Conservation (phyloP, 2,329 filamentous ascomycete species). For the Sporothrix pallida region DNA sequence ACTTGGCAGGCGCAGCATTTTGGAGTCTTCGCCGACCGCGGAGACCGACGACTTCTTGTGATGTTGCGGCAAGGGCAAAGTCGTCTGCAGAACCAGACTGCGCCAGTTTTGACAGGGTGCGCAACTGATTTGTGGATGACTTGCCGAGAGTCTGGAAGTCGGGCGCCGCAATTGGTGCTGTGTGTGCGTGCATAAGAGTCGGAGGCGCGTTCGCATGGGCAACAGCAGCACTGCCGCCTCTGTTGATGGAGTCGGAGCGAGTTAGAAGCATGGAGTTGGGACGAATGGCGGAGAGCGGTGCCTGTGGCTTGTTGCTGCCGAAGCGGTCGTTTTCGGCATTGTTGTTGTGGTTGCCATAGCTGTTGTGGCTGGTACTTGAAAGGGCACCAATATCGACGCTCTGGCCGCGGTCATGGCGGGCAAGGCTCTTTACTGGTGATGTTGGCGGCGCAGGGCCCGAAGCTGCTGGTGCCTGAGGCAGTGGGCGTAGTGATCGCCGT, state of each 20-base stretch:
- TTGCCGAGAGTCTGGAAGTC: conserved; percentile 83
- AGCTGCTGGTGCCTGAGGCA: conserved; percentile 67
- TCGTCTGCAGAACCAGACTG: conserved; percentile 77
- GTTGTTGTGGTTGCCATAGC: conserved; percentile 10
- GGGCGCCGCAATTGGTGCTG: conserved; percentile 63
- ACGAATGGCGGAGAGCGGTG: conserved; percentile 52
- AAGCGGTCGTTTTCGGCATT: conserved; percentile 32
- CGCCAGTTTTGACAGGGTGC: conserved; percentile 83
- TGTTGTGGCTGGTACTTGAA: conserved; percentile 46
- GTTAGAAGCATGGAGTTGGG: conserved; percentile 68
- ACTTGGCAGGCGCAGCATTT: conserved; percentile 55
- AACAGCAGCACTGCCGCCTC: conserved; percentile 44
- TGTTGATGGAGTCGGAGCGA: conserved; percentile 60
- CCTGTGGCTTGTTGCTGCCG: conserved; percentile 48
- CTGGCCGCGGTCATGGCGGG: conserved; percentile 57
- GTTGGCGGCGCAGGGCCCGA: conserved; percentile 43
- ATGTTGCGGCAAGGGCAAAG: conserved; percentile 76
- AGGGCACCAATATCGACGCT: conserved; percentile 67
- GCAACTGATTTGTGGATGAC: conserved; percentile 87
- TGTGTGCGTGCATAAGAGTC: conserved; percentile 49
- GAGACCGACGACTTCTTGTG: conserved; percentile 86
- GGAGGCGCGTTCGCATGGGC: conserved; percentile 45
- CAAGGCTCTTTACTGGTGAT: conserved; percentile 41
- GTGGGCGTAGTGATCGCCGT: conserved; percentile 76
- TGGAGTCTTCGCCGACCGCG: conserved; percentile 84